A percentile compares a stretch with the other conserved stretches of the same genome.
Evolutionary conservation across 2,329 filamentous ascomycete species (phyloP).

Genomic region (Nigrospora sphaerica): DNA sequence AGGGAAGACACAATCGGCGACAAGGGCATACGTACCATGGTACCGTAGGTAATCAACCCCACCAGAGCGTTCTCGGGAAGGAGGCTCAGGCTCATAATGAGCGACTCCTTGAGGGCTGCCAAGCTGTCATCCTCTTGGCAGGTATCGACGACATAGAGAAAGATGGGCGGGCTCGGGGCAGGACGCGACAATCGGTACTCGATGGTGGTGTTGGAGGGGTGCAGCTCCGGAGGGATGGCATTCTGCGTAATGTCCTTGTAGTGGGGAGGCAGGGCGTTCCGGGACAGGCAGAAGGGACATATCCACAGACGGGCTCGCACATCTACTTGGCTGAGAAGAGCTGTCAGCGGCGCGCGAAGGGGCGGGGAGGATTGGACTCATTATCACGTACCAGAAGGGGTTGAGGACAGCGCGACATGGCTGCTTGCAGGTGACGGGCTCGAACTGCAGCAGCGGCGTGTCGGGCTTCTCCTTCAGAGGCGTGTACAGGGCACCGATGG

Average conservation of each 20-base stretch:
- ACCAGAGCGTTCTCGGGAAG: conserved; percentile 77
- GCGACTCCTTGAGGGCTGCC: conserved; percentile 74
- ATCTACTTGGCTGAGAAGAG: conserved; percentile 62
- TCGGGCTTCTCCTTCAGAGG: conserved; percentile 92
- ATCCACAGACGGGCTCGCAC: conserved; percentile 81
- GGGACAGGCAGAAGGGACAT: conserved; percentile 79
- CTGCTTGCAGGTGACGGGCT: conserved; percentile 93
- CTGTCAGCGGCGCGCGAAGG: conserved; percentile 12
- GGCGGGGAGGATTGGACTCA: conserved; percentile 2
- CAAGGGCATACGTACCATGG: conserved; percentile 59
- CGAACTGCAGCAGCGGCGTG: conserved; percentile 84
- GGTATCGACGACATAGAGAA: conserved; percentile 80
- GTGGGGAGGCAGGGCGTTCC: conserved; percentile 75
- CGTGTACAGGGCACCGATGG: conserved; percentile 93
- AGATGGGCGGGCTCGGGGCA: conserved; percentile 79
- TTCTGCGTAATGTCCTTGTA: conserved; percentile 87
- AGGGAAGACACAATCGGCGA: not conserved
- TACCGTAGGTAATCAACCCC: conserved; percentile 81
- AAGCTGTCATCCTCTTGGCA: conserved; percentile 85
- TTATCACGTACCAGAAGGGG: conserved; percentile 72
- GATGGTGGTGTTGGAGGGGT: conserved; percentile 79
- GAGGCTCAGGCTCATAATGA: conserved; percentile 78
- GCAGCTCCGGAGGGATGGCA: conserved; percentile 75
- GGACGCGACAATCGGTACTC: conserved; percentile 77
- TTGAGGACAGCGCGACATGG: conserved; percentile 95